Evolutionary conservation across 2,329 filamentous ascomycete species (phyloP).

Genomic region (Drechslerella dactyloides): DNA sequence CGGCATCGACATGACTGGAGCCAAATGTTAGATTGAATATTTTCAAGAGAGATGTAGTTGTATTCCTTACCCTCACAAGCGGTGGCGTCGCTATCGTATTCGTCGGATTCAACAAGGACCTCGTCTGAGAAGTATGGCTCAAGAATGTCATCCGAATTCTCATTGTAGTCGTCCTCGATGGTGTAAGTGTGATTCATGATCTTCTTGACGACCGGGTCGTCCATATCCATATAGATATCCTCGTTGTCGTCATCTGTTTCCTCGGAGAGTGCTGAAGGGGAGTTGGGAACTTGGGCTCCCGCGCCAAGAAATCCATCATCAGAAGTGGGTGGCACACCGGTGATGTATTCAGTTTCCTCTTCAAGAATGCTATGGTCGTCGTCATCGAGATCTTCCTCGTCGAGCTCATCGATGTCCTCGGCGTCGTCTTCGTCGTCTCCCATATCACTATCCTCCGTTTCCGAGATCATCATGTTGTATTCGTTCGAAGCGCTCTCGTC

Average conservation of each 20-base stretch:
- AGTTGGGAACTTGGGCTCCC: conserved; percentile 25
- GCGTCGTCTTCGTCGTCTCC: conserved; percentile 30
- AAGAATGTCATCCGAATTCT: conserved; percentile 47
- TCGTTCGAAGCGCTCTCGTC: conserved; percentile 43
- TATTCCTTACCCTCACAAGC: conserved; percentile 39
- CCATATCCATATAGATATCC: conserved; percentile 50
- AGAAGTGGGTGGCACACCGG: conserved; percentile 26
- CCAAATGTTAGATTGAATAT: conserved; percentile 16
- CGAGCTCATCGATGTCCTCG: conserved; percentile 37
- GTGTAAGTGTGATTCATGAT: conserved; percentile 50
- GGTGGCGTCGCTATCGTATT: conserved; percentile 47
- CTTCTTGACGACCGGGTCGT: conserved; percentile 44
- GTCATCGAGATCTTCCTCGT: conserved; percentile 38
- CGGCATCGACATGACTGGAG: conserved; percentile 37
- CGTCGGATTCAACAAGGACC: conserved; percentile 30
- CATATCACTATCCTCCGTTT: conserved; percentile 40
- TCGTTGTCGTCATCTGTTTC: conserved; percentile 44
- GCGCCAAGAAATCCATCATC: conserved; percentile 18
- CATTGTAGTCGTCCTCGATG: conserved; percentile 37
- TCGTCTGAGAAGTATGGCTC: conserved; percentile 48
- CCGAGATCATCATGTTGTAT: conserved; percentile 40
- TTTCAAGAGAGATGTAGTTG: not conserved
- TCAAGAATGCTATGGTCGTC: conserved; percentile 46
- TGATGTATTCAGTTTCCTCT: conserved; percentile 50
- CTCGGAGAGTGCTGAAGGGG: conserved; percentile 37